Evolutionary conservation across 805 yeast species (phyloP), one percentile per base, ranked within the genome.

Genomic region (Sugiyamaella americana): DNA sequence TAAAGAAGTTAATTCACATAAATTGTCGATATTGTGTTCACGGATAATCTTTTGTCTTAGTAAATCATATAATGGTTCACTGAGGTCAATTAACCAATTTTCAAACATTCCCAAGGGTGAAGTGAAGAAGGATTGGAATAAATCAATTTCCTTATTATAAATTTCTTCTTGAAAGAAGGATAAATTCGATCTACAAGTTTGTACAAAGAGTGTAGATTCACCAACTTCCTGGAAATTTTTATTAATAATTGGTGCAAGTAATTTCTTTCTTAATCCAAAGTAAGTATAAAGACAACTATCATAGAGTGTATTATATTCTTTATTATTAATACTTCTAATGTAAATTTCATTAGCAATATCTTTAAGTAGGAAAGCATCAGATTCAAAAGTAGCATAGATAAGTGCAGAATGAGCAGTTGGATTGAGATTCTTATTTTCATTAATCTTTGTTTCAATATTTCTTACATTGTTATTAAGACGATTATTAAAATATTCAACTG

Each of bases 11-110:
- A 87, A 67, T 57, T 87, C 94, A 64, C 96, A 86, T 20, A 93
- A 66, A 8, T 71, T 71, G 20, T 73, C 70, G 22, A 91, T 80
- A 52, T 79, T 80, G 11, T 74, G 69, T 60, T 89, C 97, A 48
- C 82, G 75, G 37, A 88, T 69, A 1, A 87, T 76, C 41, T 74
- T 71, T 48, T 79, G 75, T 52, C 96, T 72, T 30, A 87, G 61
- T 2, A 72, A 63, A 52, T 85, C 91, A 57, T 88, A 84, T 21
- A 89, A 65, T 0, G 96, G 93, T 32, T 87, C 96, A 26, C 86
- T 70, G 2, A 87, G 56, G 20, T 71, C 72, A 40, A 74, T 76
- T 50, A 84, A 75, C 80, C 86, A 87, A 4, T 67, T 64, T 47
- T 75, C 74, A 40, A 85, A 60, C 19, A 58, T 57, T 43, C 60